Conservation (phyloP, 139 green algal species). For the Tetradesmus lagerheimii region DNA sequence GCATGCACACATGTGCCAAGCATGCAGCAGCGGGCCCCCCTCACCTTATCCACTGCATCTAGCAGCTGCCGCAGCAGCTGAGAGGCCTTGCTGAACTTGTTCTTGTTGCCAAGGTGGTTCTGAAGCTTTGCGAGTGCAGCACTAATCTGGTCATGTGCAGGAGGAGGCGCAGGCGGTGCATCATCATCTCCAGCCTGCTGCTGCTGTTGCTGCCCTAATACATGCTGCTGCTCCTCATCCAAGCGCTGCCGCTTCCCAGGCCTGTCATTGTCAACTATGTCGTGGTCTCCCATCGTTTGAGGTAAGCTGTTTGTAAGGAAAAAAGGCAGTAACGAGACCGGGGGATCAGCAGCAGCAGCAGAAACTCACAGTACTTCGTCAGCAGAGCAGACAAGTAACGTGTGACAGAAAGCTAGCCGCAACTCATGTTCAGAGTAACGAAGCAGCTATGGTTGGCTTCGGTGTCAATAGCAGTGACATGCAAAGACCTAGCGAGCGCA, state of each 20-base stretch:
- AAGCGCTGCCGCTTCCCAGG: conserved; percentile 26
- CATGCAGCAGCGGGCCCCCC: neutral
- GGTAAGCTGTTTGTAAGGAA: neutral
- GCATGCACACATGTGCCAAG: neutral
- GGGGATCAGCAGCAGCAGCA: neutral
- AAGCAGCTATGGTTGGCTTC: no score
- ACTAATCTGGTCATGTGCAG: conserved; percentile 54
- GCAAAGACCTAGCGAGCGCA: neutral
- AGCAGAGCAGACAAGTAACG: no score
- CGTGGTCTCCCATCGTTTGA: neutral
- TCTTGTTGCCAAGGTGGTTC: conserved; percentile 66
- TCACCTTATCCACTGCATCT: conserved; percentile 35
- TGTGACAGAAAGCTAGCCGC: no score
- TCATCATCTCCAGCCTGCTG: conserved; percentile 1
- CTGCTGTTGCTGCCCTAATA: conserved; percentile 12
- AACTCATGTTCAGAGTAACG: no score
- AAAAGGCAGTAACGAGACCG: neutral
- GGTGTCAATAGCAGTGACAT: neutral
- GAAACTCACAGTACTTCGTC: neutral
- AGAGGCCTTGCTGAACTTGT: conserved; percentile 82
- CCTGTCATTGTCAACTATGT: neutral
- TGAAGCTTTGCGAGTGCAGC: conserved; percentile 69
- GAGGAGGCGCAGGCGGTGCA: neutral
- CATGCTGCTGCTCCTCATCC: neutral
- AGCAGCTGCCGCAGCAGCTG: conserved; percentile 81